Conservation (phyloP, 1,284 basidiomycete species). For the Trichosporon sp. region DNA sequence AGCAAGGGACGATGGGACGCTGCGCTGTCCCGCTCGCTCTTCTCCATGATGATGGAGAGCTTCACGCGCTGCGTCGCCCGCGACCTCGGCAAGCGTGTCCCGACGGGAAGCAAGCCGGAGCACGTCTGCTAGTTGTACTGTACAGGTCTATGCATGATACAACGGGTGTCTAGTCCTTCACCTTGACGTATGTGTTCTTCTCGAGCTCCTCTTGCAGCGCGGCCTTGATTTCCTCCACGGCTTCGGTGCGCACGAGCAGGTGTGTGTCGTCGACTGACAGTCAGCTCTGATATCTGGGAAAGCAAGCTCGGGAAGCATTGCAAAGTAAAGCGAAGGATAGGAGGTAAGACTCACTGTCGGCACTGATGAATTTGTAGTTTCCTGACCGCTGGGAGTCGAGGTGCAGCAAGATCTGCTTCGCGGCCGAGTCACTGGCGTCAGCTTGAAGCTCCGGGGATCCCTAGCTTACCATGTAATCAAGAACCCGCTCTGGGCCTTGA, state of each 20-base stretch:
- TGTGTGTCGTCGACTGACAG: constrained; percentile 38
- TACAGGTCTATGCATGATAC: background rate
- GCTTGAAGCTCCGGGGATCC: background rate
- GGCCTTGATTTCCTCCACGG: constrained; percentile 35
- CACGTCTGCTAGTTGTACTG: constrained; percentile 62
- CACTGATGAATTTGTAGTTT: constrained; percentile 34
- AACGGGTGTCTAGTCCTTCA: background rate
- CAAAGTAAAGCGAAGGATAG: too few species aligned
- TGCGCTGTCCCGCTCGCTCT: constrained; percentile 71
- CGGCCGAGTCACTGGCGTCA: constrained; percentile 38
- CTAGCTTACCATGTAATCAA: constrained; percentile 17
- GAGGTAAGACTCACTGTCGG: constrained; percentile 27
- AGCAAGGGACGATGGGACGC: constrained; percentile 92
- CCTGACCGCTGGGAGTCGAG: constrained; percentile 34
- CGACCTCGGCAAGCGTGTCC: constrained; percentile 65
- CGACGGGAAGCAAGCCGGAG: constrained; percentile 53
- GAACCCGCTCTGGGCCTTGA: constrained; percentile 17
- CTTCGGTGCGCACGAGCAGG: constrained; percentile 34
- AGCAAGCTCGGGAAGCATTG: too few species aligned
- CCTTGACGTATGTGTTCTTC: constrained; percentile 43
- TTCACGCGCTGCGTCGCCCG: constrained; percentile 78
- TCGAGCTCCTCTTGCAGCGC: constrained; percentile 41
- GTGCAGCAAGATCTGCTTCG: constrained; percentile 44
- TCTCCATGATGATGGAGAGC: constrained; percentile 84
- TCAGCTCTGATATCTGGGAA: background rate